A percentile compares a stretch with the other conserved stretches of the same genome.
These are phyloP conservation scores for Ganoderma leucocontextum DNA, from an alignment of 1,284 basidiomycete species.

Conservation along the genomic window DNA sequence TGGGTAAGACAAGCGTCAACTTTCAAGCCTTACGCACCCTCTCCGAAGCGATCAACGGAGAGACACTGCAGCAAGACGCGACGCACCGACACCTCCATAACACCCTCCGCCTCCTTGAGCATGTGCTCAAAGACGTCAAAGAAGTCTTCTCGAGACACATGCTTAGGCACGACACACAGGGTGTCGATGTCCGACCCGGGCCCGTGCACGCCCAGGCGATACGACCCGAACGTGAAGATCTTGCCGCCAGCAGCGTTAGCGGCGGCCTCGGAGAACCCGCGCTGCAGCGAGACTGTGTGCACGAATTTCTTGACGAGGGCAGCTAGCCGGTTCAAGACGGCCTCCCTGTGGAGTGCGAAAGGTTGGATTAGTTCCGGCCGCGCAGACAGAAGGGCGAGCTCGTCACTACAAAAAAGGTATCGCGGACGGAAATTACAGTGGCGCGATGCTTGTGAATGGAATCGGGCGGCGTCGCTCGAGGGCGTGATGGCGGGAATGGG, in stretches of 20 bases:
- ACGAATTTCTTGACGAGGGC: constrained; percentile 96
- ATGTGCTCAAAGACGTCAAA: constrained; percentile 93
- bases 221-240: constrained; percentile 99
- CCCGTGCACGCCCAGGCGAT: constrained; percentile 95
- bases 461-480: not conserved
- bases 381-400: not conserved
- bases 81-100: constrained; percentile 89
- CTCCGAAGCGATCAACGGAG: not conserved
- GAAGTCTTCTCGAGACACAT: constrained; percentile 96
- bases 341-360: constrained; percentile 69
- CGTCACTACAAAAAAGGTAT: not conserved
- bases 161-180: constrained; percentile 97
- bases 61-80: not conserved
- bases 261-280: constrained; percentile 87
- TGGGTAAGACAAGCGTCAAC: constrained; percentile 4
- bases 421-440: not conserved
- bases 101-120: constrained; percentile 88
- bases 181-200: constrained; percentile 99
- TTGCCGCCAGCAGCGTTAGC: constrained; percentile 93
- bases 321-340: constrained; percentile 90
- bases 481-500: constrained; percentile 1
- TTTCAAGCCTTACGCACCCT: not conserved
- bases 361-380: constrained; percentile 3
- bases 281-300: constrained; percentile 79
- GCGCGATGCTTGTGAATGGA: not conserved